Evolutionary conservation across 768 basidiomycete species (phyloP).

Genomic region (Naganishia onofrii): DNA sequence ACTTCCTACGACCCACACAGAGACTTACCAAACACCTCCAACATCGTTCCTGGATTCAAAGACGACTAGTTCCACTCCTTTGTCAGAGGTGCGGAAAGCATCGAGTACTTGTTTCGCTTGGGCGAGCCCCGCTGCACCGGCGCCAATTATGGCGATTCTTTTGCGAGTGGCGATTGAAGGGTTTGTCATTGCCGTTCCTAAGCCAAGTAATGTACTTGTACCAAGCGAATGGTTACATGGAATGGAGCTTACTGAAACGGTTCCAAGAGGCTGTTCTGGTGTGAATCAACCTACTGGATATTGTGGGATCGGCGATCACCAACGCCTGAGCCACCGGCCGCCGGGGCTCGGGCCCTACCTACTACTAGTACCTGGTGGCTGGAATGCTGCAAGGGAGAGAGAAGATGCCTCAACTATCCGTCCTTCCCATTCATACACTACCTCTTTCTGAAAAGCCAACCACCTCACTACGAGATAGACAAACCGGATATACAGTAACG

Average conservation of each 20-base stretch:
- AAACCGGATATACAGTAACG: neutral
- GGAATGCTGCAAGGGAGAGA: neutral
- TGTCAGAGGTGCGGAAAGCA: slow-evolving; percentile 29
- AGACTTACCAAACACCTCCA: slow-evolving; percentile 47
- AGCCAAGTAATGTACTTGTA: too few species aligned
- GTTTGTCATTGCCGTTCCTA: neutral
- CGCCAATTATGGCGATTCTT: slow-evolving; percentile 46
- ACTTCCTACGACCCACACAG: too few species aligned
- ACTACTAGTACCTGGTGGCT: too few species aligned
- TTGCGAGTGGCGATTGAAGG: neutral
- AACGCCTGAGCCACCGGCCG: neutral
- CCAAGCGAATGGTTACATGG: too few species aligned
- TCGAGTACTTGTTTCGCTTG: slow-evolving; percentile 43
- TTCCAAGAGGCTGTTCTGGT: too few species aligned
- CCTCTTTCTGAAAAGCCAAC: too few species aligned
- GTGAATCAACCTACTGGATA: too few species aligned
- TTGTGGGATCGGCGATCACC: neutral
- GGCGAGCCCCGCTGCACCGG: slow-evolving; percentile 44
- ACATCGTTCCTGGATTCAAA: slow-evolving; percentile 42
- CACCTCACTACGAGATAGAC: too few species aligned
- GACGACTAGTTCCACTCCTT: slow-evolving; percentile 36
- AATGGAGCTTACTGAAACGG: too few species aligned
- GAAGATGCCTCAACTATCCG: slow-evolving; percentile 25
- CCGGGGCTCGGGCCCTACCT: too few species aligned
- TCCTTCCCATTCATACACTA: too few species aligned